Base-by-base conservation (phyloP, 139 green algal species). In the Trebouxia sp. region DNA sequence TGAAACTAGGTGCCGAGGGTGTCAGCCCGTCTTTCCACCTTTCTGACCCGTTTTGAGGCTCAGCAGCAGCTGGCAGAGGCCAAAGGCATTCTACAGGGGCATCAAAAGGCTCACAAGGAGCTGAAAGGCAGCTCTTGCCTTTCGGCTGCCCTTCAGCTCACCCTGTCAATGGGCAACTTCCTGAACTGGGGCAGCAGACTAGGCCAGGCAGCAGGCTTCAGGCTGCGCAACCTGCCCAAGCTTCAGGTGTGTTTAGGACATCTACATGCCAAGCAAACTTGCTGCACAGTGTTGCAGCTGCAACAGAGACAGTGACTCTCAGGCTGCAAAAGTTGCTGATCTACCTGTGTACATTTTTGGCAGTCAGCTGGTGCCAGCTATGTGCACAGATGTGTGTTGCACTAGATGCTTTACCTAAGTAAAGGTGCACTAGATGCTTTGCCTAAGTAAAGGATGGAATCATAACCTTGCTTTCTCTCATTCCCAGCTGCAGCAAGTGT, bases 141-240 rank as follows among this genome's bases (percentile, higher is more conserved):
- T 41, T 53, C 66, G 4, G 43, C 50, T 12, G 77, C 79, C 51
- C 82, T 90, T 69, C 35, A 75, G 50, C 53, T 65, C 1, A 78
- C 78, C 10, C 82, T 90, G 37, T 79, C 80, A 9, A 67, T 87
- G 3, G 86, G 86, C 45, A 90, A 90, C 76, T 87, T 86, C 32
- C 32, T 88, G 14, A 90, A 90, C 82, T 76, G 58, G 41, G 86
- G 86, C 39, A 78, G 70, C 12, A 75, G 84, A 32, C 84, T 88
- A 45, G 86, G 86, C 6, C 50, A 42, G 17, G 86, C 82, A 1
- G 37, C 81, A 12, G 86, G 86, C 6, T 90, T 90, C 58, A 78
- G 84, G 20, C 65, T 90, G 9, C 62, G 58, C 10, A 80, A 69
- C 48, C 65, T 88, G 37, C 35, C 50, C 22, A 83, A 84, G 56